phyloP scores from a whole-genome alignment of 2,329 filamentous ascomycete species.

The Thelonectria blattea region DNA sequence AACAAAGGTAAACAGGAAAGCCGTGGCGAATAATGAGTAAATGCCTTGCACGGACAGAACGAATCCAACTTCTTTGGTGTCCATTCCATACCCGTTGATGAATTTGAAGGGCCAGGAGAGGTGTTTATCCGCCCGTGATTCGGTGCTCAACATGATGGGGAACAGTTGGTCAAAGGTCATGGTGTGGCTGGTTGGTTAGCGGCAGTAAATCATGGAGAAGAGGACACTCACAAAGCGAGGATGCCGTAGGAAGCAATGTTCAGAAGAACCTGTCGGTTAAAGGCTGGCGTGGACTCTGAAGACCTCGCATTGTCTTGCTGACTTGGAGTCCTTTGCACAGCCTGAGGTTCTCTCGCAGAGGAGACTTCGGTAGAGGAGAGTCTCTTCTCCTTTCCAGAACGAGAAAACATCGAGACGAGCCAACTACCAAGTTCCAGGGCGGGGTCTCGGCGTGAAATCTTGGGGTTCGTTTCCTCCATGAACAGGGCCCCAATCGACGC shows the following conservation, averaged over 20 bases:
- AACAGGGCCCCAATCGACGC: constrained; percentile 87
- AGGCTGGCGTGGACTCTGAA: constrained; percentile 58
- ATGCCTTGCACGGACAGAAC: constrained; percentile 88
- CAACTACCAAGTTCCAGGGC: constrained; percentile 79
- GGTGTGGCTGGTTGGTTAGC: constrained; percentile 71
- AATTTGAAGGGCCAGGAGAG: constrained; percentile 83
- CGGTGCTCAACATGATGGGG: constrained; percentile 86
- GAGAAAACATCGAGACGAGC: constrained; percentile 58
- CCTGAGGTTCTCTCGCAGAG: constrained; percentile 35
- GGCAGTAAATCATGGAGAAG: neutral
- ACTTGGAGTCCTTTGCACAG: constrained; percentile 25
- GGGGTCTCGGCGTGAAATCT: constrained; percentile 75
- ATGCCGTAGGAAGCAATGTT: constrained; percentile 92
- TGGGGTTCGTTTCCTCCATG: constrained; percentile 90
- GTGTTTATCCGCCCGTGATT: constrained; percentile 54
- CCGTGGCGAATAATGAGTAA: constrained; percentile 86
- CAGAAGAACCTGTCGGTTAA: constrained; percentile 70
- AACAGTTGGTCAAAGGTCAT: constrained; percentile 96
- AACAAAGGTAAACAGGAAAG: constrained; percentile 81
- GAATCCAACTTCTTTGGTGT: constrained; percentile 82
- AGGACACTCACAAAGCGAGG: constrained; percentile 79
- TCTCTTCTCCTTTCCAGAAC: constrained; percentile 46
- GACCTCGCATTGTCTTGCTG: constrained; percentile 51
- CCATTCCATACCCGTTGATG: constrained; percentile 81
- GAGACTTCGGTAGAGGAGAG: neutral